Conservation (phyloP, 805 yeast species). For the Komagataella mondaviorum region DNA sequence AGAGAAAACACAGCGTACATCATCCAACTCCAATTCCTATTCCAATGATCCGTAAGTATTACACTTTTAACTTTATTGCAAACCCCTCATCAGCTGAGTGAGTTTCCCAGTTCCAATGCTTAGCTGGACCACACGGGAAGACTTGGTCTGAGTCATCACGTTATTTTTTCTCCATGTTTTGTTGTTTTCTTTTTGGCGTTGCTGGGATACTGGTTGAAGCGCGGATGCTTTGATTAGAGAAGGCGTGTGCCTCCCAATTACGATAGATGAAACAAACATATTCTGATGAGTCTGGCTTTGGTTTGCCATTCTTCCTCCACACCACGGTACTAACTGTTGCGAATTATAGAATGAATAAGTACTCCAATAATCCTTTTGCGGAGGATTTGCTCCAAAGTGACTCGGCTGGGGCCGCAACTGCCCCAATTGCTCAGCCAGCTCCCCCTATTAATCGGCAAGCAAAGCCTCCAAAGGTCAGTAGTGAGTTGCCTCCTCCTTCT, state of each 20-base stretch:
- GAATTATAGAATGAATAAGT: not conserved
- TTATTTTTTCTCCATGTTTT: not conserved
- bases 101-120: not conserved
- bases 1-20: not conserved
- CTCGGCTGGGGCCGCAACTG: not conserved
- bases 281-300: not conserved
- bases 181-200: not conserved
- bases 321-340: not conserved
- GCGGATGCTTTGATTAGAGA: not conserved
- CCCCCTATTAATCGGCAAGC: not conserved
- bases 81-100: not conserved
- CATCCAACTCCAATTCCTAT: not conserved
- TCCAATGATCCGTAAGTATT: not conserved
- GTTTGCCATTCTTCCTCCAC: not conserved
- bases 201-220: not conserved
- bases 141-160: not conserved
- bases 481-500: conserved; percentile 35
- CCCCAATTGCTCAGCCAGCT: not conserved
- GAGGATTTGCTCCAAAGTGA: not conserved
- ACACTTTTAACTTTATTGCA: not conserved
- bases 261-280: not conserved
- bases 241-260: not conserved
- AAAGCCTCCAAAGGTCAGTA: not conserved
- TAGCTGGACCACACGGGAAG: not conserved
- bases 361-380: not conserved